These are phyloP conservation scores for Halophytophthora batemanensis DNA, from an alignment of 352 stramenopile species.

Conservation along the genomic window DNA sequence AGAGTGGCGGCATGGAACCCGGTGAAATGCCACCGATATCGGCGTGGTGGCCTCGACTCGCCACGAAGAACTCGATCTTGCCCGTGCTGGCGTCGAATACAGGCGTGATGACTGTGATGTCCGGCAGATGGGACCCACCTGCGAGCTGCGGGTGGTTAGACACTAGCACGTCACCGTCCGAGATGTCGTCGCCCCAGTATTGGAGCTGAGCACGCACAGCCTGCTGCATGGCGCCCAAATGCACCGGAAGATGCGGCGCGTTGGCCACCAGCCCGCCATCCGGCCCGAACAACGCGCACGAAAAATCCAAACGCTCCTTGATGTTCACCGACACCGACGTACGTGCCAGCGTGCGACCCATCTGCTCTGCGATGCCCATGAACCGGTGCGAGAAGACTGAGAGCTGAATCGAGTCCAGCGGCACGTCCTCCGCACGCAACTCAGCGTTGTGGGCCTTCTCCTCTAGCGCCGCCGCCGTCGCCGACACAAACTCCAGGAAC, in stretches of 20 bases:
- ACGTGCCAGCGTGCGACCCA: slow-evolving; percentile 96
- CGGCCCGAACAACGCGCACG: slow-evolving; percentile 97
- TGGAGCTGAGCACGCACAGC: slow-evolving; percentile 95
- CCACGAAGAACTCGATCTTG: slow-evolving; percentile 98
- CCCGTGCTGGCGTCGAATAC: slow-evolving; percentile 92
- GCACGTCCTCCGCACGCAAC: slow-evolving; percentile 35
- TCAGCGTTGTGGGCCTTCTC: slow-evolving; percentile 4
- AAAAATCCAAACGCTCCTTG: slow-evolving; percentile 99
- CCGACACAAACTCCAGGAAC: slow-evolving; percentile 76
- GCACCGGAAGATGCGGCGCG: slow-evolving; percentile 97
- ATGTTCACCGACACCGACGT: slow-evolving; percentile 99
- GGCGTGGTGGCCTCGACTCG: slow-evolving; percentile 96
- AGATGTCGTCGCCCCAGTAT: slow-evolving; percentile 89
- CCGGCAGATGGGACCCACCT: slow-evolving; percentile 95
- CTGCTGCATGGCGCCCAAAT: slow-evolving; percentile 98
- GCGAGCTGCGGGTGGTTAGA: slow-evolving; percentile 99
- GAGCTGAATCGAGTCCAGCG: slow-evolving; percentile 95
- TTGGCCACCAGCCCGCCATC: slow-evolving; percentile 99
- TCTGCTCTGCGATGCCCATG: slow-evolving; percentile 99
- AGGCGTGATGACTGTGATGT: slow-evolving; percentile 99
- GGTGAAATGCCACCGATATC: slow-evolving; percentile 98
- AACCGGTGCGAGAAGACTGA: slow-evolving; percentile 97
- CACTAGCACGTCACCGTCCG: slow-evolving; percentile 97
- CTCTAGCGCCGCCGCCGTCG: slow-evolving; percentile 24
- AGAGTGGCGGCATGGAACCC: slow-evolving; percentile 94